These are phyloP conservation scores for Coriaria nepalensis DNA, from an alignment of 306 rosid species.

Conservation along the genomic window DNA sequence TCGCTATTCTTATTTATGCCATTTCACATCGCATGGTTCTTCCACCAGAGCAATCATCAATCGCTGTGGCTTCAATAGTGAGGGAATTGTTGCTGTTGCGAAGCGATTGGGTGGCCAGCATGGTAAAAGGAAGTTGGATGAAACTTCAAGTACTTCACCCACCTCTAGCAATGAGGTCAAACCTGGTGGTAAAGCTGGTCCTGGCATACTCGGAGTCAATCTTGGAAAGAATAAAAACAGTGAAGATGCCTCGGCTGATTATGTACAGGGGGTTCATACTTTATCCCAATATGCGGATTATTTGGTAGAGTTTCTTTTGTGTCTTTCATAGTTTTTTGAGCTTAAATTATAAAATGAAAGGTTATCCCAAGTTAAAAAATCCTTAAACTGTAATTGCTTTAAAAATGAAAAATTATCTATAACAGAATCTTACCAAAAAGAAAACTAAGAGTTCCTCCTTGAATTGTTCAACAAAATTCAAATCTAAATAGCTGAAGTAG, in stretches of 20 bases:
- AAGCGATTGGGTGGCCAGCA: slow-evolving; percentile 91
- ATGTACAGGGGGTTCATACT: slow-evolving; percentile 96
- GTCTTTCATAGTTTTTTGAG: neutral
- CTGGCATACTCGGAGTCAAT: slow-evolving; percentile 96
- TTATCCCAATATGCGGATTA: slow-evolving; percentile 96
- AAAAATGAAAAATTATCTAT: no score
- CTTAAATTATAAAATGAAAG: neutral
- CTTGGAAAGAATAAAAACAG: slow-evolving; percentile 93
- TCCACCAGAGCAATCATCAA: slow-evolving; percentile 73
- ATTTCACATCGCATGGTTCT: slow-evolving; percentile 9
- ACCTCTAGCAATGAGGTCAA: slow-evolving; percentile 55
- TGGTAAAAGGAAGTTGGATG: slow-evolving; percentile 88
- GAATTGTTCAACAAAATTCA: no score
- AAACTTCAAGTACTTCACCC: slow-evolving; percentile 49
- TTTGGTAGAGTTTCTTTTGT: slow-evolving; percentile 42
- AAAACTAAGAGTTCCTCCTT: no score
- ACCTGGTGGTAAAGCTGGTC: slow-evolving; percentile 94
- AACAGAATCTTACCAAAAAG: no score
- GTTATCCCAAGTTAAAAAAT: no score
- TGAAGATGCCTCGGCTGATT: slow-evolving; percentile 92
- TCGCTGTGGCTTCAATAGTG: slow-evolving; percentile 92
- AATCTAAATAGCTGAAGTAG: no score
- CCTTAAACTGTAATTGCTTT: no score
- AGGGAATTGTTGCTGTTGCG: slow-evolving; percentile 93
- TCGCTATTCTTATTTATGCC: neutral